A percentile compares a stretch with the other conserved stretches of the same genome.
Conservation (phyloP, 345 rosid species). For the Passiflora organensis region DNA sequence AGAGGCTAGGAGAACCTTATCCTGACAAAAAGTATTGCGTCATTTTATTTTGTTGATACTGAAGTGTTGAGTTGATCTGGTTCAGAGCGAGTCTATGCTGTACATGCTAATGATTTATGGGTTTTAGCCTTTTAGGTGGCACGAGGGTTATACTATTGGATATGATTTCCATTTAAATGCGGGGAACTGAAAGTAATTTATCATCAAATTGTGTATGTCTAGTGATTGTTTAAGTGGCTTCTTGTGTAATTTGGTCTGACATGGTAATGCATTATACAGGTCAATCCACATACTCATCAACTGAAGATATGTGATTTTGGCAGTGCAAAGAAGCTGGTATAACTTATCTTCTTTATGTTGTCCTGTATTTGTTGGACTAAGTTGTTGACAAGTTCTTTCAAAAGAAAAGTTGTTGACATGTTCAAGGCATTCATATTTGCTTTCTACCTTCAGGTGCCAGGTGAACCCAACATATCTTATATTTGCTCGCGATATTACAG, state of each 20-base stretch:
- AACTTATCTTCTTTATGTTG: conserved; percentile 13
- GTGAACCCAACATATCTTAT: conserved; percentile 95
- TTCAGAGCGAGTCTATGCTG: too few relatives aligned
- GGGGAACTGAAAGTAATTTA: not conserved
- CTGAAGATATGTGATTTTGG: conserved; percentile 96
- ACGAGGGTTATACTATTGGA: not conserved
- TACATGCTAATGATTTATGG: too few relatives aligned
- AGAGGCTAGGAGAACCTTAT: not conserved
- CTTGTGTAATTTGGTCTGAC: too few relatives aligned
- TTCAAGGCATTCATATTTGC: conserved; percentile 8
- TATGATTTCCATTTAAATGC: not conserved
- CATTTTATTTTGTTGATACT: too few relatives aligned
- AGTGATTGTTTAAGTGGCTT: not conserved
- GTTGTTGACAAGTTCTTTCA: conserved; percentile 3
- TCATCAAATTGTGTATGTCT: not conserved
- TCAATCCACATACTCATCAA: conserved; percentile 85
- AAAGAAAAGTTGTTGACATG: too few relatives aligned
- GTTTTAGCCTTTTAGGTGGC: not conserved
- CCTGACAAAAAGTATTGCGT: not conserved
- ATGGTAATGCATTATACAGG: conserved; percentile 40
- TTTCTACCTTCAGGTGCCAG: conserved; percentile 62
- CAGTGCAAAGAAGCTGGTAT: conserved; percentile 98
- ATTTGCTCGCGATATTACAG: conserved; percentile 97
- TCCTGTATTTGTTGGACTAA: not conserved
- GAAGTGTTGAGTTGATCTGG: too few relatives aligned